Evolutionary conservation across 495 filamentous ascomycete genomes (phyloP).

Genomic region (Aeminium ludgeri): DNA sequence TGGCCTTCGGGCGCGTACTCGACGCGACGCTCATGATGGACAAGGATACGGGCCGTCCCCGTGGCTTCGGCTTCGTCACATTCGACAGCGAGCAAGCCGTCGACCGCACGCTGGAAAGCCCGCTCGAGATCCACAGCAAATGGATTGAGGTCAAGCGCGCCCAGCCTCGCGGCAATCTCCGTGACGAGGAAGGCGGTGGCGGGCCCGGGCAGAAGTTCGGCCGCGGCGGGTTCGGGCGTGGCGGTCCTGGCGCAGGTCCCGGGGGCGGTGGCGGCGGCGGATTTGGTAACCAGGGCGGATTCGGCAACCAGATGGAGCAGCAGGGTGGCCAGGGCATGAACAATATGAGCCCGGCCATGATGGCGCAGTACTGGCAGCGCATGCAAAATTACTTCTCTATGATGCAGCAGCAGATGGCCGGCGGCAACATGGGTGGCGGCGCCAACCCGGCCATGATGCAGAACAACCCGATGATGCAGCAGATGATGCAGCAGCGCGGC

Average conservation of each 20-base stretch:
- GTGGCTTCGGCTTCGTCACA: conserved; percentile 97
- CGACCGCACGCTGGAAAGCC: conserved; percentile 65
- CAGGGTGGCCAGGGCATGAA: conserved; percentile 17
- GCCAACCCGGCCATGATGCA: conserved; percentile 32
- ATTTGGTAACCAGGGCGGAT: conserved; percentile 21
- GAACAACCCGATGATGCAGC: conserved; percentile 19
- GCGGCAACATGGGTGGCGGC: conserved; percentile 21
- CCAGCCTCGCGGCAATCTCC: conserved; percentile 85
- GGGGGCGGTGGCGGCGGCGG: conserved; percentile 17
- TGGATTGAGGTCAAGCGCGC: conserved; percentile 97
- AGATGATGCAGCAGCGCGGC: conserved; percentile 12
- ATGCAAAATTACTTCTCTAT: conserved; percentile 93
- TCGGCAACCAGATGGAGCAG: conserved; percentile 27
- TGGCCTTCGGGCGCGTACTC: conserved; percentile 85
- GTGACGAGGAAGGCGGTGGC: conserved; percentile 66
- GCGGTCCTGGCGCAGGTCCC: conserved; percentile 25
- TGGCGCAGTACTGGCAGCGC: conserved; percentile 93
- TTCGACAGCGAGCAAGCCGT: conserved; percentile 94
- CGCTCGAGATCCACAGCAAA: conserved; percentile 82
- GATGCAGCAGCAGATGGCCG: conserved; percentile 66
- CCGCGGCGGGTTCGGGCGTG: conserved; percentile 20
- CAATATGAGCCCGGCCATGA: conserved; percentile 83
- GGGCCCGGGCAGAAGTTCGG: conserved; percentile 29
- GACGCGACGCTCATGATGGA: conserved; percentile 99
- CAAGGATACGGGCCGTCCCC: conserved; percentile 88